Conservation (phyloP, 2,329 filamentous ascomycete species). For the Annulohypoxylon truncatum region DNA sequence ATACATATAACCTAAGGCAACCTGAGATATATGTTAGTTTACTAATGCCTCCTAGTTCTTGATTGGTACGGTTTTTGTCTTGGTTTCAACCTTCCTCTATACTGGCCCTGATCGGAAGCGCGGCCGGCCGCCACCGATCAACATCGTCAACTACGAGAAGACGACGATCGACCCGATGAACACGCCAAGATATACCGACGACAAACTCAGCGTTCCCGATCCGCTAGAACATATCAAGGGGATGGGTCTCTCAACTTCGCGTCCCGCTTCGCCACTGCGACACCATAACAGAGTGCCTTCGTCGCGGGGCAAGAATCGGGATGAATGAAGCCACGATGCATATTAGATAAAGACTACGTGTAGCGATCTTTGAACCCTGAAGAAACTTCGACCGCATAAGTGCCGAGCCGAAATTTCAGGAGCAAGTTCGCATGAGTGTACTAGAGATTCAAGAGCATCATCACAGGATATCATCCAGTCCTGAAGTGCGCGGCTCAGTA, state of each 20-base stretch:
- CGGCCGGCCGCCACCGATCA: constrained; percentile 72
- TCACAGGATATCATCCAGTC: constrained; percentile 17
- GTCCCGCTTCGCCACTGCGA: constrained; percentile 49
- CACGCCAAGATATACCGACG: constrained; percentile 46
- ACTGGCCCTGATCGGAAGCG: constrained; percentile 72
- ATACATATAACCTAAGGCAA: neutral
- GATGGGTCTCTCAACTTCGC: constrained; percentile 50
- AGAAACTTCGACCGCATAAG: constrained; percentile 20
- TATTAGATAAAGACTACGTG: neutral
- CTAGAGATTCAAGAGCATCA: neutral
- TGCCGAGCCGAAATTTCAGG: constrained; percentile 32
- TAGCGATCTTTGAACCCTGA: neutral
- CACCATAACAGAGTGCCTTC: constrained; percentile 46
- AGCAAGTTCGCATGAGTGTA: neutral
- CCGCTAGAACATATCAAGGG: constrained; percentile 45
- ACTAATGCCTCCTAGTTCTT: constrained; percentile 72
- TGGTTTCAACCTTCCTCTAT: constrained; percentile 88
- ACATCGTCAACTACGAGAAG: constrained; percentile 82
- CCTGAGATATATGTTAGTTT: neutral
- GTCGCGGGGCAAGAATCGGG: constrained; percentile 46
- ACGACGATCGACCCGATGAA: constrained; percentile 64
- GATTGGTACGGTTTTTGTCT: constrained; percentile 80
- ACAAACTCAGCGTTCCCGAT: constrained; percentile 49
- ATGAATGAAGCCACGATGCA: constrained; percentile 41
- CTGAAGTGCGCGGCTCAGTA: constrained; percentile 16